Base-by-base conservation (phyloP, 2,329 filamentous ascomycete species). In the Tolypocladium tundrense region DNA sequence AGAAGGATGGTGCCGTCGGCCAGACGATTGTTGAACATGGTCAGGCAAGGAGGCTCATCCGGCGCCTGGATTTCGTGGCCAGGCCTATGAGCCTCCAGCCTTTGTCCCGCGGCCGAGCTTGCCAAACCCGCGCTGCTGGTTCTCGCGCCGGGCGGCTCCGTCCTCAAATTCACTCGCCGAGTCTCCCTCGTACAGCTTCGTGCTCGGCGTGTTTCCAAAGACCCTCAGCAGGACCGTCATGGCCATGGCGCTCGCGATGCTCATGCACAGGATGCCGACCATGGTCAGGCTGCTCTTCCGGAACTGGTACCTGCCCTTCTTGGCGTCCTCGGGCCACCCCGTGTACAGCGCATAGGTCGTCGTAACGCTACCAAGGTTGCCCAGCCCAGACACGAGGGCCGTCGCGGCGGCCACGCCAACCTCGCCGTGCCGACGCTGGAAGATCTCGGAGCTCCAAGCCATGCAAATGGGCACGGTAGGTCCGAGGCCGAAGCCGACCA, bases 391-490 rank as follows among this genome's bases (percentile, higher is more conserved):
- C 1, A 96, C 91, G 13, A 96, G 79, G 3, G 91, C 91, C 1
- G 88, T 85, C 0, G 91, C 91, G 16, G 91, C 88, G 4, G 91
- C 91, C 8, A 96, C 91, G 57, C 91, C 91, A 27, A 96, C 90
- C 72, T 96, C 91, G 53, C 91, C 90, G 68, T 96, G 91, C 14
- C 91, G 87, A 39, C 83, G 82, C 74, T 96, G 91, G 77, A 96
- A 96, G 67, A 96, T 88, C 73, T 96, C 89, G 61, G 86, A 90
- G 39, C 89, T 91, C 91, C 91, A 96, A 41, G 91, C 88, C 91
- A 96, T 96, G 71, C 89, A 93, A 67, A 93, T 93, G 13, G 91
- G 91, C 1, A 96, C 91, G 0, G 91, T 96, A 4, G 91, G 91
- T 1, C 91, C 91, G 2, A 96, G 85, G 0, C 91, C 91, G 67